phyloP scores from a whole-genome alignment of 106 monocot genomes.

The Vanilla planifolia region DNA sequence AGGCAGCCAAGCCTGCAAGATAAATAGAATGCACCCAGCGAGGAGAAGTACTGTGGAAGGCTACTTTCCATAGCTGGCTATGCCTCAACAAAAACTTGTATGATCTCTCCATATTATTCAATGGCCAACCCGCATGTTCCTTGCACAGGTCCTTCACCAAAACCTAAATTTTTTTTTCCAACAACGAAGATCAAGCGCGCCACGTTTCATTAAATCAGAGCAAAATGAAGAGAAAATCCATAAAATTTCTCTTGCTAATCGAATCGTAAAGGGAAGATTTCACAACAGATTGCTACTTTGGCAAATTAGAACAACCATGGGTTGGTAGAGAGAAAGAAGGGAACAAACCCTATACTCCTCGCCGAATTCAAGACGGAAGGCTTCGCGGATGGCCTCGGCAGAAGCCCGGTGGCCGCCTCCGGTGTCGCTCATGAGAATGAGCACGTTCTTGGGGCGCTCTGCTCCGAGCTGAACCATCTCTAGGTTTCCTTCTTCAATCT shows the following conservation, averaged over 20 bases:
- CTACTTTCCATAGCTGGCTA: constrained; percentile 84
- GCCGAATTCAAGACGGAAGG: constrained; percentile 57
- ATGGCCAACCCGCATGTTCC: constrained; percentile 74
- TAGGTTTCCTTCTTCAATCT: neutral
- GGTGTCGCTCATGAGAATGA: constrained; percentile 70
- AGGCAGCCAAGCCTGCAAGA: constrained; percentile 72
- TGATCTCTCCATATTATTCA: constrained; percentile 93
- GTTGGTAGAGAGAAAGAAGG: too few species aligned
- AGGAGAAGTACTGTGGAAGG: constrained; percentile 81
- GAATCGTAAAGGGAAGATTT: too few species aligned
- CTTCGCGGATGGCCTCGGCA: constrained; percentile 63
- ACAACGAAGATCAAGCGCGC: too few species aligned
- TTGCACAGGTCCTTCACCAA: constrained; percentile 86
- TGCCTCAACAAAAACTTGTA: constrained; percentile 99
- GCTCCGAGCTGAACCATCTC: constrained; percentile 18
- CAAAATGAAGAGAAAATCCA: too few species aligned
- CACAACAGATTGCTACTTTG: too few species aligned
- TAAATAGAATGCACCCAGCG: constrained; percentile 83
- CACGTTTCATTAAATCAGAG: too few species aligned
- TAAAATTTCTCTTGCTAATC: too few species aligned
- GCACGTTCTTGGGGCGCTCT: constrained; percentile 47
- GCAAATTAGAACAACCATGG: too few species aligned
- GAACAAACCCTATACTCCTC: constrained; percentile 43
- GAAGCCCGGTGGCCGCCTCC: constrained; percentile 75
- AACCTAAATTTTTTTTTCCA: constrained; percentile 51